Conservation (phyloP, 148 eudicot genomes). For the Linanthus parryae region DNA sequence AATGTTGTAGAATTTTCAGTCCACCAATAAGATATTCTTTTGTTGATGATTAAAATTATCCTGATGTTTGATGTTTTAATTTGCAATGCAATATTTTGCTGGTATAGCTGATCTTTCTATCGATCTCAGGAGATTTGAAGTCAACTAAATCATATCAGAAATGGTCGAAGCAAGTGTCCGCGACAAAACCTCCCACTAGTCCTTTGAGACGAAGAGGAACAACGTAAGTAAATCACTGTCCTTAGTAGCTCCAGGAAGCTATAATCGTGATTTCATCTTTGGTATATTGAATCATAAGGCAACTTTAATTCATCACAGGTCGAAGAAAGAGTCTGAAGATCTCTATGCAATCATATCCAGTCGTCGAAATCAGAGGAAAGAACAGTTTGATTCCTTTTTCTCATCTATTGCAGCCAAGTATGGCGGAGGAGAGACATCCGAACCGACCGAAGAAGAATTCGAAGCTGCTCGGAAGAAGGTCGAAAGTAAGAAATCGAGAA, state of each 20-base stretch:
- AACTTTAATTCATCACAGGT: slow-evolving; percentile 37
- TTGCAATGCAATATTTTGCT: too few species aligned
- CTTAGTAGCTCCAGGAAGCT: too few species aligned
- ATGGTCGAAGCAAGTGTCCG: slow-evolving; percentile 75
- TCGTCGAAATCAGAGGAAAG: slow-evolving; percentile 63
- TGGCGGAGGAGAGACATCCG: slow-evolving; percentile 39
- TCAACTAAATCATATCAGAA: slow-evolving; percentile 74
- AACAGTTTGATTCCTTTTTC: slow-evolving; percentile 70
- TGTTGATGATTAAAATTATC: too few species aligned
- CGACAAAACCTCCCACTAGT: slow-evolving; percentile 84
- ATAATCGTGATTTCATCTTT: too few species aligned
- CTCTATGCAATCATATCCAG: slow-evolving; percentile 73
- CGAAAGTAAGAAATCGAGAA: slow-evolving; percentile 15
- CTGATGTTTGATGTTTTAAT: too few species aligned
- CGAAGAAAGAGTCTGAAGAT: slow-evolving; percentile 46
- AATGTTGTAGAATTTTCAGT: too few species aligned
- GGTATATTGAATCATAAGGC: neutral
- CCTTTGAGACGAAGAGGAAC: slow-evolving; percentile 52
- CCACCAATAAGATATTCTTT: too few species aligned
- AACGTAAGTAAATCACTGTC: slow-evolving; percentile 35
- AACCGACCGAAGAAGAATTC: slow-evolving; percentile 88
- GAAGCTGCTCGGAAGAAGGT: slow-evolving; percentile 65
- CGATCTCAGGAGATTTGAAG: slow-evolving; percentile 60
- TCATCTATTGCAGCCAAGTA: slow-evolving; percentile 62
- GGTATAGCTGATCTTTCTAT: too few species aligned